Conservation (phyloP, 1,284 basidiomycete genomes). For the Fomitopsis betulina region DNA sequence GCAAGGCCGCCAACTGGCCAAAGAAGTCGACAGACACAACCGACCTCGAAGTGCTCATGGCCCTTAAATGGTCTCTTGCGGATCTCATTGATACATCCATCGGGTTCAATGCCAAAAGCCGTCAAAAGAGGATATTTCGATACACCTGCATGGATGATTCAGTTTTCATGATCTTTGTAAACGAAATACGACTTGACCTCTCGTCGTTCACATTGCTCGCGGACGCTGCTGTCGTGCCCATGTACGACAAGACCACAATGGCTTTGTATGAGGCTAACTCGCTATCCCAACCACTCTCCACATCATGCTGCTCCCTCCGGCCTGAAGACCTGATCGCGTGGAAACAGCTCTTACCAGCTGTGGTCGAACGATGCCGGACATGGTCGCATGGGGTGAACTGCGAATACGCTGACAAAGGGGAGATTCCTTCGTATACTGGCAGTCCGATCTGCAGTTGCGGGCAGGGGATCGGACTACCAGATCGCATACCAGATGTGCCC, state of each 20-base stretch:
- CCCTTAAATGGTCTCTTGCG: not conserved
- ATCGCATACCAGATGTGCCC: constrained; percentile 28
- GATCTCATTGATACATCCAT: not conserved
- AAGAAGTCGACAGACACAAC: not conserved
- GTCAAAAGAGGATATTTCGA: constrained; percentile 22
- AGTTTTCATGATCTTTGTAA: constrained; percentile 36
- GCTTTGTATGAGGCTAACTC: not conserved
- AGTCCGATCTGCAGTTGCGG: constrained; percentile 48
- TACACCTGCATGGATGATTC: constrained; percentile 22
- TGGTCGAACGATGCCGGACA: constrained; percentile 46
- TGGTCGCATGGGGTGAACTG: constrained; percentile 47
- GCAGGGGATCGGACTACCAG: constrained; percentile 27
- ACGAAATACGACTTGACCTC: constrained; percentile 39
- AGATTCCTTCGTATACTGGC: constrained; percentile 29
- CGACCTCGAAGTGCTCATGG: not conserved
- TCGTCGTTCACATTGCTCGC: constrained; percentile 39
- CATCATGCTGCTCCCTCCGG: no score
- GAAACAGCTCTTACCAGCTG: constrained; percentile 41
- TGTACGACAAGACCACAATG: constrained; percentile 14
- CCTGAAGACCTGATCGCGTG: constrained; percentile 34
- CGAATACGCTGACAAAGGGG: constrained; percentile 32
- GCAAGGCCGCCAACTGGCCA: constrained; percentile 11
- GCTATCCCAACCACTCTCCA: not conserved
- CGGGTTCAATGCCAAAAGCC: not conserved
- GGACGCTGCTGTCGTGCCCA: constrained; percentile 40